Evolutionary conservation across 2,329 filamentous ascomycete genomes (phyloP).

Genomic region (Helminthosporium solani): DNA sequence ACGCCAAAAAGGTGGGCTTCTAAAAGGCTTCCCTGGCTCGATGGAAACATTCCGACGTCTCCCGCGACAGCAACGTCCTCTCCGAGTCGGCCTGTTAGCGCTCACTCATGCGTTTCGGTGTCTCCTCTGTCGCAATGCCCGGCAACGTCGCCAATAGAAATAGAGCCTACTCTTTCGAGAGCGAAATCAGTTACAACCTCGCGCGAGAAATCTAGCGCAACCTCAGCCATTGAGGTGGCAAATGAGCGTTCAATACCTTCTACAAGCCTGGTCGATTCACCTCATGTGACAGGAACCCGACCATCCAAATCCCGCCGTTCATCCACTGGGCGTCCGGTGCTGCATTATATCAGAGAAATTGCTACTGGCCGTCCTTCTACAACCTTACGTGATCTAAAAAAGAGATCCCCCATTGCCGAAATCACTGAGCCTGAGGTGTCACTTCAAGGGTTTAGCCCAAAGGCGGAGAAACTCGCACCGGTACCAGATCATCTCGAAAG

Average conservation of each 20-base stretch:
- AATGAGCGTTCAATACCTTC: neutral
- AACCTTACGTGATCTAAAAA: slow-evolving; percentile 12
- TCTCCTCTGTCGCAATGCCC: slow-evolving; percentile 9
- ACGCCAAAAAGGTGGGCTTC: slow-evolving; percentile 11
- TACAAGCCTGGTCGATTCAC: neutral
- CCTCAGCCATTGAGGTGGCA: slow-evolving; percentile 14
- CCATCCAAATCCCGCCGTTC: slow-evolving; percentile 13
- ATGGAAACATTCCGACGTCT: slow-evolving; percentile 18
- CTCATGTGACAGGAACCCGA: slow-evolving; percentile 15
- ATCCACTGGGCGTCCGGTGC: slow-evolving; percentile 7
- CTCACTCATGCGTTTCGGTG: neutral
- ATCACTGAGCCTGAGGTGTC: slow-evolving; percentile 8
- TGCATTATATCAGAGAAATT: slow-evolving; percentile 3
- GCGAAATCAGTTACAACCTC: slow-evolving; percentile 4
- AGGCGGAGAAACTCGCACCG: slow-evolving; percentile 22
- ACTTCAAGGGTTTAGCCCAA: slow-evolving; percentile 7
- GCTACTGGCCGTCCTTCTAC: slow-evolving; percentile 2
- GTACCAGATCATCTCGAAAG: slow-evolving; percentile 27
- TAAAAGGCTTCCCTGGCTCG: slow-evolving; percentile 34
- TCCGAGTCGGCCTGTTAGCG: neutral
- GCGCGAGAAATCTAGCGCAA: slow-evolving; percentile 5
- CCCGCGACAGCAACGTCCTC: slow-evolving; percentile 1
- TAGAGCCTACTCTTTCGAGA: slow-evolving; percentile 2
- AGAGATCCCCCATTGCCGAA: slow-evolving; percentile 16
- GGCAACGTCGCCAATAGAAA: neutral